These are phyloP conservation scores for Candida dubliniensis DNA, from an alignment of 1,139 yeast genomes.

Conservation along the genomic window DNA sequence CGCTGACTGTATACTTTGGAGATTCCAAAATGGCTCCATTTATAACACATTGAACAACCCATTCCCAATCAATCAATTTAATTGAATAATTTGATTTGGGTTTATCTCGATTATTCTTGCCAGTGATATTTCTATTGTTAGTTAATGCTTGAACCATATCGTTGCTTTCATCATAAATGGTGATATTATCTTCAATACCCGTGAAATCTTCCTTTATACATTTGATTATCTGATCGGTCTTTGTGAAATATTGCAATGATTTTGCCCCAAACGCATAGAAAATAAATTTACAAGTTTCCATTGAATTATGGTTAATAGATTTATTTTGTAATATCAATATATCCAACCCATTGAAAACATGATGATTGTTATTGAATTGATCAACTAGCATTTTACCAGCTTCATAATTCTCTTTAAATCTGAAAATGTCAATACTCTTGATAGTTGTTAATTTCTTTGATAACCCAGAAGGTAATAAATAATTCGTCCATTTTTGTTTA, in stretches of 20 bases:
- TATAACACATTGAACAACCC: slow-evolving; percentile 76
- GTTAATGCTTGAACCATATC: slow-evolving; percentile 5
- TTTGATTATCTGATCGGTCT: slow-evolving; percentile 6
- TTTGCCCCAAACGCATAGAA: slow-evolving; percentile 50
- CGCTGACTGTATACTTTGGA: too few relatives aligned
- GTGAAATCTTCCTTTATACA: background rate
- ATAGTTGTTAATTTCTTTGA: slow-evolving; percentile 37
- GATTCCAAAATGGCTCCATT: slow-evolving; percentile 25
- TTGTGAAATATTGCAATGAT: slow-evolving; percentile 18
- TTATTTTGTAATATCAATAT: slow-evolving; percentile 32
- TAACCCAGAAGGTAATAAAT: slow-evolving; percentile 73
- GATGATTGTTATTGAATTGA: slow-evolving; percentile 41
- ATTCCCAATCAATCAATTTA: slow-evolving; percentile 56
- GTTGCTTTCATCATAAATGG: slow-evolving; percentile 28
- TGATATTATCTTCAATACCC: slow-evolving; percentile 6
- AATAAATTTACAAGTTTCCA: slow-evolving; percentile 43
- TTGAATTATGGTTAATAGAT: slow-evolving; percentile 22
- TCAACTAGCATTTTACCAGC: slow-evolving; percentile 22
- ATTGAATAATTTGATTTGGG: background rate
- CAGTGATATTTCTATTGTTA: slow-evolving; percentile 1
- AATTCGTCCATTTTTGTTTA: slow-evolving; percentile 48
- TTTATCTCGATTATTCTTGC: slow-evolving; percentile 1
- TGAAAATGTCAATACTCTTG: slow-evolving; percentile 42
- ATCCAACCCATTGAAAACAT: slow-evolving; percentile 28
- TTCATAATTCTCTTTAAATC: slow-evolving; percentile 35